phyloP scores from a whole-genome alignment of 306 rosid species.

The Elaeagnus macrophylla region DNA sequence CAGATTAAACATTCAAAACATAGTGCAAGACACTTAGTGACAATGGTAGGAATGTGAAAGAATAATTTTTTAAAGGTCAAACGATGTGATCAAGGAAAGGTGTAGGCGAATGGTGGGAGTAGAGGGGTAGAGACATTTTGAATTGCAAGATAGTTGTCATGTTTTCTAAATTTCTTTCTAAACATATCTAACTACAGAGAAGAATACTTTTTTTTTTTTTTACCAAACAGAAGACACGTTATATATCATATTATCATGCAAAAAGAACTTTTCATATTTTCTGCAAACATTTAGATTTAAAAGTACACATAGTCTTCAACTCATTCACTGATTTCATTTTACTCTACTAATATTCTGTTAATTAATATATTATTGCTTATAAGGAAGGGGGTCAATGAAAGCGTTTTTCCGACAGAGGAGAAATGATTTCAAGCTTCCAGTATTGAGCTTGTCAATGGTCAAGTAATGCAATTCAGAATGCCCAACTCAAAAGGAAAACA shows the following conservation, averaged over 20 bases:
- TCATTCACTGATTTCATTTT: too few species aligned
- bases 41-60: background rate
- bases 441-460: background rate
- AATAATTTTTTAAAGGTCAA: background rate
- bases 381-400: background rate
- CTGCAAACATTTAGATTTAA: background rate
- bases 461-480: background rate
- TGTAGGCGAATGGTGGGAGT: too few species aligned
- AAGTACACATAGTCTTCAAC: too few species aligned
- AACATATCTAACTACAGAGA: background rate
- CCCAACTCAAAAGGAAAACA: background rate
- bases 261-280: background rate
- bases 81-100: too few species aligned
- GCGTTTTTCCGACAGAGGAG: background rate
- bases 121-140: background rate
- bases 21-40: background rate
- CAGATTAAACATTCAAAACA: constrained; percentile 3
- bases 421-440: constrained; percentile 1
- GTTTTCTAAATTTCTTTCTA: background rate
- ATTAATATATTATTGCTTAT: background rate
- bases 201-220: background rate
- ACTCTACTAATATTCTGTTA: too few species aligned
- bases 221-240: background rate
- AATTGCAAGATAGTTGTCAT: background rate
- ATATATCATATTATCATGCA: background rate